Evolutionary conservation across 129 eudicot genomes (phyloP).

Genomic region (Pulicaria dysenterica): DNA sequence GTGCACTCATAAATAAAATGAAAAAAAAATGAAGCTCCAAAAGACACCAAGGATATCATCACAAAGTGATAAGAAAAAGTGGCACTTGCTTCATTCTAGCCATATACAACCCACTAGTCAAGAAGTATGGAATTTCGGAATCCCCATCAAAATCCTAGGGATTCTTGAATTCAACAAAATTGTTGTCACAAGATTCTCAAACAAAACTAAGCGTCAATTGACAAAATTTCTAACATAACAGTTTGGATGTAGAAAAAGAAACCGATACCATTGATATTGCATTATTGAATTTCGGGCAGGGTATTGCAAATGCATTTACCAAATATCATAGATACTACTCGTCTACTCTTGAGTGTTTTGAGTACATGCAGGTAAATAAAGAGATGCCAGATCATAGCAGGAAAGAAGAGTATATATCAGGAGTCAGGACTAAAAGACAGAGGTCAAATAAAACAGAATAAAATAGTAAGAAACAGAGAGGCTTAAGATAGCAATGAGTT

Average conservation of each 20-base stretch:
- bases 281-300: no score
- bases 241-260: not conserved
- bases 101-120: not conserved
- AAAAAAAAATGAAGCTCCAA: not conserved
- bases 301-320: conserved; percentile 5
- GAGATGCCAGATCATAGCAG: no score
- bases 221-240: not conserved
- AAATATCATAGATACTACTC: conserved; percentile 1
- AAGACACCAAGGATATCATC: no score
- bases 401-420: not conserved
- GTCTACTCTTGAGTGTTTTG: not conserved
- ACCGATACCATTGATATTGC: not conserved
- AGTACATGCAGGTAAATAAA: no score
- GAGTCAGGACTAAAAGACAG: not conserved
- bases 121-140: not conserved
- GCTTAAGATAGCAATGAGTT: not conserved
- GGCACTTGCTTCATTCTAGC: no score
- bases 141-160: not conserved
- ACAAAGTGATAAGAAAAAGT: no score
- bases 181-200: no score
- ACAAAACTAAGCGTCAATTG: not conserved
- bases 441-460: not conserved
- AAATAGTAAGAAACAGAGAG: conserved; percentile 2
- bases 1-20: not conserved
- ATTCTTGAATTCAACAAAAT: not conserved